Conservation (phyloP, 495 filamentous ascomycete genomes). For the Neurospora hispaniola region DNA sequence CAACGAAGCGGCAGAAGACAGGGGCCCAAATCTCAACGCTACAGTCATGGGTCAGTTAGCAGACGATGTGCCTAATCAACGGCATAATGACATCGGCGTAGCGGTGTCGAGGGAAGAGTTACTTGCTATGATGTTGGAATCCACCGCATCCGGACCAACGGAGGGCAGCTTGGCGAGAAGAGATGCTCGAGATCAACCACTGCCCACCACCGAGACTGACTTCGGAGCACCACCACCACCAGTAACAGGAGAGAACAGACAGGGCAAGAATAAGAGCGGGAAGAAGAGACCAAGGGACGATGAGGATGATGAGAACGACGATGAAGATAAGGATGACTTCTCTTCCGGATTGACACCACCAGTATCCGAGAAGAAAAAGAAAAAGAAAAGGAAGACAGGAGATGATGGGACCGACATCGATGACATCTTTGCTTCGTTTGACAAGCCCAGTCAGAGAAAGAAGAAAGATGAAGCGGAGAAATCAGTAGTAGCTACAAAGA, state of each 20-base stretch:
- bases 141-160: not conserved
- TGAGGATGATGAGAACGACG: not conserved
- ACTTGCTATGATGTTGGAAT: not conserved
- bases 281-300: not conserved
- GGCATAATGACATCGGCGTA: constrained; percentile 10
- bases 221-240: constrained; percentile 5
- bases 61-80: not conserved
- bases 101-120: constrained; percentile 10
- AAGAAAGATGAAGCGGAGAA: not conserved
- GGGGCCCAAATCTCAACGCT: not conserved
- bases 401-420: constrained; percentile 18
- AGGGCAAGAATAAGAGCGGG: not conserved
- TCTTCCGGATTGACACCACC: not conserved
- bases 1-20: constrained; percentile 8
- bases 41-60: not conserved
- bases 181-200: not conserved
- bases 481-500: not conserved
- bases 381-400: constrained; percentile 13
- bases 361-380: constrained; percentile 9
- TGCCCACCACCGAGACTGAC: not conserved
- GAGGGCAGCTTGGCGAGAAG: not conserved
- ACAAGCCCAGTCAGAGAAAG: constrained; percentile 6
- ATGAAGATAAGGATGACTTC: not conserved
- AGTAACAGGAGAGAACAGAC: not conserved
- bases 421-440: constrained; percentile 13